phyloP scores from a whole-genome alignment of 2,329 filamentous ascomycete genomes.

The Sordariomycetes sp. region DNA sequence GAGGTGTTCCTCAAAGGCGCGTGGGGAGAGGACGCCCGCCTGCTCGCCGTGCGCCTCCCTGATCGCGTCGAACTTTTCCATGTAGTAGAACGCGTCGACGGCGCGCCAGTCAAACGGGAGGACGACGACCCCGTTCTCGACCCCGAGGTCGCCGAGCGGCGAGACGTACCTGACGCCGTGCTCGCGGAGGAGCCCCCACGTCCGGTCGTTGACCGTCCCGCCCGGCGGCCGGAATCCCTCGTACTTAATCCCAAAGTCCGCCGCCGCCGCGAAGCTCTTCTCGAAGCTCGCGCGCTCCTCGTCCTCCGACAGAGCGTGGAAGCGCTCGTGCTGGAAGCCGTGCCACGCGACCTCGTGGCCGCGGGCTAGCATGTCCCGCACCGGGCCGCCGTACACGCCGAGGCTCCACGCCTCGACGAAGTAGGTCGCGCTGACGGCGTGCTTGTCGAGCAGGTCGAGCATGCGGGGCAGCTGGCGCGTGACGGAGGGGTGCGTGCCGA shows the following conservation, averaged over 20 bases:
- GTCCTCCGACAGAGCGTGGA: constrained; percentile 9
- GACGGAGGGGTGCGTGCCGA: constrained; percentile 15
- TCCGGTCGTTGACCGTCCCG: constrained; percentile 13
- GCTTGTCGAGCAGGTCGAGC: constrained; percentile 12
- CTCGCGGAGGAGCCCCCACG: constrained; percentile 11
- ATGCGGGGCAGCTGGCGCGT: constrained; percentile 16
- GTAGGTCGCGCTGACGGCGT: constrained; percentile 15
- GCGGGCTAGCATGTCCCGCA: constrained; percentile 7
- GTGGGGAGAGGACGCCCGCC: constrained; percentile 8
- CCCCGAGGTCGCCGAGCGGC: constrained; percentile 13
- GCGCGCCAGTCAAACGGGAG: constrained; percentile 18
- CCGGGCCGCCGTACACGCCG: constrained; percentile 12
- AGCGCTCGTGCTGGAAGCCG: constrained; percentile 18
- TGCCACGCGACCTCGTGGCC: constrained; percentile 21
- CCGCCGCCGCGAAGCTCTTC: constrained; percentile 13
- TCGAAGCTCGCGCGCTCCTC: constrained; percentile 13
- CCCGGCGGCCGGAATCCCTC: constrained; percentile 17
- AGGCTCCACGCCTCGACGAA: constrained; percentile 20
- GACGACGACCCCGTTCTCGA: constrained; percentile 11
- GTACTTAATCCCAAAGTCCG: constrained; percentile 9
- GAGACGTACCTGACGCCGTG: constrained; percentile 15
- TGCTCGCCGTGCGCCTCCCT: constrained; percentile 10
- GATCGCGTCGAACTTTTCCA: constrained; percentile 16
- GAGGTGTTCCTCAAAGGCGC: constrained; percentile 11
- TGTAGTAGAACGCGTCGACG: constrained; percentile 20